Evolutionary conservation across 2,329 filamentous ascomycete species (phyloP).

Genomic region (Stachybotrys chartarum): DNA sequence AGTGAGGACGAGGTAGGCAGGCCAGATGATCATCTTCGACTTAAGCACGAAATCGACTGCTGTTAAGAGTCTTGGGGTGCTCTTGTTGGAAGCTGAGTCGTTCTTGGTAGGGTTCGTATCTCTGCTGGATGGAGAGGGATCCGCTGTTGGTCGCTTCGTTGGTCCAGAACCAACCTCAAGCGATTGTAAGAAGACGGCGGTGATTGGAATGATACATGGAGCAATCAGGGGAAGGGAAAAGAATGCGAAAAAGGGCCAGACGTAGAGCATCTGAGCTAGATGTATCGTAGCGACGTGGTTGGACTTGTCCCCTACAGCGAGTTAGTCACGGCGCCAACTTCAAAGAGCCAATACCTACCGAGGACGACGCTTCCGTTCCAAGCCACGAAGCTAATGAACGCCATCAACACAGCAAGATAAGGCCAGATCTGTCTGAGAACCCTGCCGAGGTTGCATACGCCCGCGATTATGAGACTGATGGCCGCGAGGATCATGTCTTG

Average conservation of each 20-base stretch:
- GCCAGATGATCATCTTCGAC: constrained; percentile 21
- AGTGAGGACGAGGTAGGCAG: constrained; percentile 26
- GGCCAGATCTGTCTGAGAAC: constrained; percentile 47
- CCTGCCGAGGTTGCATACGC: constrained; percentile 37
- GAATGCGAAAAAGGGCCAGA: constrained; percentile 84
- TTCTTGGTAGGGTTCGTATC: not conserved
- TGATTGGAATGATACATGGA: constrained; percentile 35
- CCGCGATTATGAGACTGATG: constrained; percentile 57
- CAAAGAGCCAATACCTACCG: constrained; percentile 37
- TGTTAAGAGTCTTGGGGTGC: not conserved
- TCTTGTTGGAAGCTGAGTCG: not conserved
- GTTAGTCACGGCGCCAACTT: constrained; percentile 14
- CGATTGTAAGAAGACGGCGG: not conserved
- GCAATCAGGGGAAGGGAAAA: constrained; percentile 78
- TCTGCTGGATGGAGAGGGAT: not conserved
- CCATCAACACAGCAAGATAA: constrained; percentile 52
- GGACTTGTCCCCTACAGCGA: constrained; percentile 69
- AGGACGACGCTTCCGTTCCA: constrained; percentile 93
- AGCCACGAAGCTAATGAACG: constrained; percentile 68
- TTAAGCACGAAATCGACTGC: not conserved
- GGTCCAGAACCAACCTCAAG: not conserved
- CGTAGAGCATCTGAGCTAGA: constrained; percentile 86
- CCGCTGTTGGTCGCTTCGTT: not conserved
- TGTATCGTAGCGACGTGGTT: constrained; percentile 90
- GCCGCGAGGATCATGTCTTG: constrained; percentile 49